Evolutionary conservation across 73 alveolate genomes (phyloP), one percentile per base, ranked within the genome.

Genomic region (Tetrahymena malaccensis): DNA sequence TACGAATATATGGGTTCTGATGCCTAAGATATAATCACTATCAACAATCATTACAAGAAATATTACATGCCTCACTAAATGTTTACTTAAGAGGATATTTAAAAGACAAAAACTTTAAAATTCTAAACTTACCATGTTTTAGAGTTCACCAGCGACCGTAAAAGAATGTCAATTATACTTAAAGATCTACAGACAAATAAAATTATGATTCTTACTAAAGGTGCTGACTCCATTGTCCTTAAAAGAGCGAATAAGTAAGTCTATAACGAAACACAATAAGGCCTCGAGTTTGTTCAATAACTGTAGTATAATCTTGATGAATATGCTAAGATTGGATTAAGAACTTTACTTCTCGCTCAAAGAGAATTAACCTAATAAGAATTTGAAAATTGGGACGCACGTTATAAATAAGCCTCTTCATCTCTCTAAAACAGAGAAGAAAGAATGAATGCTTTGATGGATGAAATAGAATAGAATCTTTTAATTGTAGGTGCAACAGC

Each of bases 401-500:
- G 96, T 33, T 99, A 43, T 94, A 35, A 84, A 95, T 93, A 93
- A 95, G 97, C 97, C 12, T 95, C 95, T 55, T 43, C 97, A 7
- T 93, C 95, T 34, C 40, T 95, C 15, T 50, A 95, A 50, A 95
- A 95, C 50, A 89, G 97, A 57, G 97, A 96, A 15, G 94, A 96
- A 22, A 56, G n/a, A 56, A 93, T 97, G 85, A 94, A 93, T 85
- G 97, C 97, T 17, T 43, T 96, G 2, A 96, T 94, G 96, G 98
- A 96, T 93, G 98, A 97, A 95, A 96, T 96, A 8, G 99, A 99
- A 96, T 83, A 96, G 84, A 99, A 97, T 56, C 95, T 99, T 44
- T 96, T 94, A 43, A 97, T 98, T 57, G 95, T 98, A 50, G 99
- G 99, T 1, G 98, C 99, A 70, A 97, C 99, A 13, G 99, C 99